Base-by-base conservation (phyloP, 2,329 filamentous ascomycete species). In the Fusarium subtropicale region DNA sequence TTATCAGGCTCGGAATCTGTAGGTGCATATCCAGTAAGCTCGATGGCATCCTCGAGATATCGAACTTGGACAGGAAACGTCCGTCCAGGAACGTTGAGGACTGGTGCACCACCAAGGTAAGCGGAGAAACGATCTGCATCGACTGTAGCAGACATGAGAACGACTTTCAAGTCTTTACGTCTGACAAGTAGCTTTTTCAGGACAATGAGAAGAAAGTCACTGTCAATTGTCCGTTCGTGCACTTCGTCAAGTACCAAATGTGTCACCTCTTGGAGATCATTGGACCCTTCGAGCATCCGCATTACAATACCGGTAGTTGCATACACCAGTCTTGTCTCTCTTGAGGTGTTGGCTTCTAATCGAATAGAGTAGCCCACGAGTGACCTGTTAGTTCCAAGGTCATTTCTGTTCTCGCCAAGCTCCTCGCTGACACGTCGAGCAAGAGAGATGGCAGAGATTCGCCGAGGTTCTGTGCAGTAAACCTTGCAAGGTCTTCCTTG, bases 161-260 rank as follows among this genome's bases (percentile, higher is more conserved):
- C 87, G 22, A 99, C 91, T 79, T 97, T 98, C 53, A 99, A 84
- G 68, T 97, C 92, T 64, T 90, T 91, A 56, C 95, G 87, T 70
- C 88, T 87, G 31, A 87, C 78, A 81, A 97, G 87, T 6, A 99
- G 83, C 66, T 94, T 92, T 76, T 93, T 93, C 52, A 99, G 86
- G 2, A 98, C 92, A 71, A 99, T 96, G 18, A 99, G 85, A 34
- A 99, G 84, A 77, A 99, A 97, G 78, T 99, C 96, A 59, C 94
- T 97, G 77, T 99, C 96, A 72, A 99, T 98, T 15, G 93, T 92
- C 66, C 95, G 90, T 79, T 99, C 96, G 76, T 99, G 96, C 4
- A 98, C 95, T 80, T 99, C 96, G 76, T 99, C 96, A n/a, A 99
- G 89, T 46, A 99, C 90, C 63, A 99, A 82, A 81, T 98, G 96